Base-by-base conservation (phyloP, 1,139 yeast genomes). In the Kurtzmaniella quercitrusa region DNA sequence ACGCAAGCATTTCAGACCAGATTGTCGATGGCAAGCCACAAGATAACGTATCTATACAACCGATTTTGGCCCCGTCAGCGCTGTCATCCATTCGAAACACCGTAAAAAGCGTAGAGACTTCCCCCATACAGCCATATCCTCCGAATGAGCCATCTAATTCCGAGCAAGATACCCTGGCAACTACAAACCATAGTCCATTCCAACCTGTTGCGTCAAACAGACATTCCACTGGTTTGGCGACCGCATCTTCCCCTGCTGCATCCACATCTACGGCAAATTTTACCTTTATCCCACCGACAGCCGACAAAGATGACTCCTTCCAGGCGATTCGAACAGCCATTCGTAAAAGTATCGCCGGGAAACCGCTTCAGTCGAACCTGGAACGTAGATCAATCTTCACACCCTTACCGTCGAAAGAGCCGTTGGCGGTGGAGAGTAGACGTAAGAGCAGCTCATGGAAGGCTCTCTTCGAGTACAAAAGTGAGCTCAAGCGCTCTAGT, bases 291-390 rank as follows among this genome's bases (percentile, higher is more conserved):
- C 45, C 39, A 7, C 36, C 36, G 14, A 38, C n/a, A 18, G 11
- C 40, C 8, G 41, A 14, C 18, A 34, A 25, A 14, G 63, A 57
- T 31, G 62, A 58, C 43, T 59, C 63, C 12, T 58, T 59, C 37
- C 69, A 65, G 45, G 73, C 72, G 2, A 68, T 68, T 21, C 64
- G 71, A 44, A 62, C 65, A 3, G 71, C 73, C 3, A 67, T 68
- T 9, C 49, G 73, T 9, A 68, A 67, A 46, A 68, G 72, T 43
- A 64, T 66, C 15, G 73, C 73, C 1, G 70, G 64, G 18, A 65
- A 63, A 46, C 48, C 63, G 5, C 8, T 15, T 5, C 16, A 17
- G 10, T 10, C 25, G 6, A 14, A 15, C 15, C 24, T 15, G 17
- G 29, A 37, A 12, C 52, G 71, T 38, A 60, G 66, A 23, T 66